These are phyloP conservation scores for Fagopyrum homotropicum DNA, from an alignment of 148 eudicot species.

Conservation along the genomic window DNA sequence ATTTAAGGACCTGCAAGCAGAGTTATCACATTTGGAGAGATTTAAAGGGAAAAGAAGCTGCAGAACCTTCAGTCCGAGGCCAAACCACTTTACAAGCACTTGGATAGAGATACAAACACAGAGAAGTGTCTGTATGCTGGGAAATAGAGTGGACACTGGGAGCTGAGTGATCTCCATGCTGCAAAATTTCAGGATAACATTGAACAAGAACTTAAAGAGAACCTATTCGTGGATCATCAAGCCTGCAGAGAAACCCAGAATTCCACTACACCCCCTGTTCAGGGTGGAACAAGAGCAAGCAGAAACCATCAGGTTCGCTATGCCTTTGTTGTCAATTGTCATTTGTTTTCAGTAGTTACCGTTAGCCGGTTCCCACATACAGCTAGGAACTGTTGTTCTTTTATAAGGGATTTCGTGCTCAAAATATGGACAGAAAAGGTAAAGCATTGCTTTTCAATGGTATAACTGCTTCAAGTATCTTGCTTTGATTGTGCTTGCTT, in stretches of 20 bases:
- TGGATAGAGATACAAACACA: constrained; percentile 60
- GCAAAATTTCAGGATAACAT: constrained; percentile 82
- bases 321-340: not conserved
- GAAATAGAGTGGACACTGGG: constrained; percentile 20
- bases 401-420: not conserved
- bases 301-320: constrained; percentile 20
- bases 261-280: constrained; percentile 63
- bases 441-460: not conserved
- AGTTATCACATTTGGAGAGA: constrained; percentile 34
- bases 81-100: constrained; percentile 61
- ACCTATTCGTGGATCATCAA: constrained; percentile 15
- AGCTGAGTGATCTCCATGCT: constrained; percentile 40
- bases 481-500: not conserved
- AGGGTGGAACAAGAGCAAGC: constrained; percentile 51
- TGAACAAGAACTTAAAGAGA: constrained; percentile 30
- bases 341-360: not conserved
- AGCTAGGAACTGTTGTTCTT: constrained; percentile 6
- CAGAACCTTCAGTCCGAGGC: constrained; percentile 43
- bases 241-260: constrained; percentile 32
- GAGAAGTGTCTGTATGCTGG: constrained; percentile 26
- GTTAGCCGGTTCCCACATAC: not conserved
- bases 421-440: not conserved
- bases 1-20: constrained; percentile 48
- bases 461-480: not conserved
- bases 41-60: constrained; percentile 27